Evolutionary conservation across 2,329 filamentous ascomycete species (phyloP).

Genomic region (Epichloe elymi): DNA sequence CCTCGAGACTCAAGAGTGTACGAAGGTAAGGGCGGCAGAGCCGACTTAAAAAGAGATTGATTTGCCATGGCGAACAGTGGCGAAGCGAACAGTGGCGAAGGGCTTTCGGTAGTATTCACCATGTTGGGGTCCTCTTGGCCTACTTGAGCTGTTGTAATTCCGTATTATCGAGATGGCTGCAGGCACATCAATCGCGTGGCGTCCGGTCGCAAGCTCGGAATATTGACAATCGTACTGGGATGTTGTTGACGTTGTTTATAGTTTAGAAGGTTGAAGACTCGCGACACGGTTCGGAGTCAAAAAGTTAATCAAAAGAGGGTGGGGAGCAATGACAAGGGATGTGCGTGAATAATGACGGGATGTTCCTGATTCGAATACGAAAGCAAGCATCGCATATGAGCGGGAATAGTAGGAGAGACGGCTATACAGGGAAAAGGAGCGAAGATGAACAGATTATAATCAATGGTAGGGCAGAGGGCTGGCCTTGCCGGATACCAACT

Average conservation of each 20-base stretch:
- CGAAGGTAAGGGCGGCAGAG: constrained; percentile 70
- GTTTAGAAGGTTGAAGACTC: neutral
- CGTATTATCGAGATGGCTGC: neutral
- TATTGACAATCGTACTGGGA: neutral
- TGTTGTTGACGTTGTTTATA: neutral
- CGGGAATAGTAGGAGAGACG: neutral
- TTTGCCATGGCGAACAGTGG: constrained; percentile 33
- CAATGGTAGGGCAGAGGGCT: neutral
- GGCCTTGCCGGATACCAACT: neutral
- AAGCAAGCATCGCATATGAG: neutral
- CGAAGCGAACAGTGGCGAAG: constrained; percentile 16
- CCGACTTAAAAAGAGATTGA: constrained; percentile 39
- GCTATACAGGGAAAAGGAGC: neutral
- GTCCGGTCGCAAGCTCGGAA: neutral
- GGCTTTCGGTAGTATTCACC: constrained; percentile 24
- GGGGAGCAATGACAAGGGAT: neutral
- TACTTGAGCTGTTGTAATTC: neutral
- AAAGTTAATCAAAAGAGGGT: neutral
- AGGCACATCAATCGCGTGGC: neutral
- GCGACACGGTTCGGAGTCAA: neutral
- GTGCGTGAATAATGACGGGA: neutral
- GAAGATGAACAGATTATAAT: neutral
- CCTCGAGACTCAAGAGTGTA: constrained; percentile 60
- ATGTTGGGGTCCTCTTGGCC: constrained; percentile 14
- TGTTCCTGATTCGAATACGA: neutral